Evolutionary conservation across 306 rosid species (phyloP).

Genomic region (Vigna hirtella): DNA sequence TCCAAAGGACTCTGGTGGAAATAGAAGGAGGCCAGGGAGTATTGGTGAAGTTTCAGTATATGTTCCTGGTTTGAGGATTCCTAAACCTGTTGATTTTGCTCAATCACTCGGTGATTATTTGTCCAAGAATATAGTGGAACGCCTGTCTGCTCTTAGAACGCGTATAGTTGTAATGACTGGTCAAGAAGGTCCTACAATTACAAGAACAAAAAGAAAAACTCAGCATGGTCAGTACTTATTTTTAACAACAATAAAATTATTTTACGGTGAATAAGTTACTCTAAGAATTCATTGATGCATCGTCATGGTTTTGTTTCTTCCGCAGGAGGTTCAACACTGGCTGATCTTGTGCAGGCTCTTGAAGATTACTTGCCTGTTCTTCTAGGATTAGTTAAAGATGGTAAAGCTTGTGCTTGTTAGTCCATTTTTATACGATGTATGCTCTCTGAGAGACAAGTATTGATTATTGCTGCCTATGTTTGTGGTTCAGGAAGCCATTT

Average conservation of each 20-base stretch:
- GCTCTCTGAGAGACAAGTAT: slow-evolving; percentile 38
- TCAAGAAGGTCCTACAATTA: slow-evolving; percentile 93
- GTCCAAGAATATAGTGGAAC: slow-evolving; percentile 84
- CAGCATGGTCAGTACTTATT: slow-evolving; percentile 75
- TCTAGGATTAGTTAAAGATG: slow-evolving; percentile 93
- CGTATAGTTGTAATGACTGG: slow-evolving; percentile 94
- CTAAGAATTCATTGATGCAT: slow-evolving; percentile 44
- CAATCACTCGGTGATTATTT: slow-evolving; percentile 73
- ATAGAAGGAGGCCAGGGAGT: slow-evolving; percentile 87
- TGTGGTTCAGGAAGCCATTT: slow-evolving; percentile 86
- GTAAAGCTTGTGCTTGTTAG: slow-evolving; percentile 51
- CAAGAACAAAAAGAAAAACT: slow-evolving; percentile 89
- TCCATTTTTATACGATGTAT: slow-evolving; percentile 32
- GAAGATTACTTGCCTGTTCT: slow-evolving; percentile 95
- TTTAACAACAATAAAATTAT: slow-evolving; percentile 36
- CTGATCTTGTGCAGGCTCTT: slow-evolving; percentile 89
- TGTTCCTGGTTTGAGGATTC: slow-evolving; percentile 95
- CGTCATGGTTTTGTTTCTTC: slow-evolving; percentile 45
- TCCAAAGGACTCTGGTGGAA: slow-evolving; percentile 78
- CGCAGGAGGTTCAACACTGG: slow-evolving; percentile 89
- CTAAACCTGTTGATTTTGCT: slow-evolving; percentile 90
- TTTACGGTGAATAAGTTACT: slow-evolving; percentile 27
- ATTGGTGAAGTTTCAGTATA: slow-evolving; percentile 94
- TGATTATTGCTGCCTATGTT: slow-evolving; percentile 40
- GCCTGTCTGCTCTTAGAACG: slow-evolving; percentile 85